phyloP scores from a whole-genome alignment of 1,284 basidiomycete species.

The Fomitiporia mediterranea region DNA sequence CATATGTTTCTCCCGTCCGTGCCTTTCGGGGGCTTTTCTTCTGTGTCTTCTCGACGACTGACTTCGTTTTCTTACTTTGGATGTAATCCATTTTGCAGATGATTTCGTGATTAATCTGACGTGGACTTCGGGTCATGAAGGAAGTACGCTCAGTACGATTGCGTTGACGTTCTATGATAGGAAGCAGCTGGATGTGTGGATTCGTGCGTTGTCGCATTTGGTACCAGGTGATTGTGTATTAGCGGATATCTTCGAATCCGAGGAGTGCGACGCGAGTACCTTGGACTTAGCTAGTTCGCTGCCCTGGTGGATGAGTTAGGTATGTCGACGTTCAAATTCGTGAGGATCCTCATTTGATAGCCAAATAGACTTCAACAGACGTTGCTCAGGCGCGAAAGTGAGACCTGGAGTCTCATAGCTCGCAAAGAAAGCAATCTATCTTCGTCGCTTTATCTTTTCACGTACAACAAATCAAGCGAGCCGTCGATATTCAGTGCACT shows the following conservation, averaged over 20 bases:
- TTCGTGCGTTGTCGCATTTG: background rate
- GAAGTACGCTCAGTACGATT: background rate
- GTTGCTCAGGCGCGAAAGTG: constrained; percentile 2
- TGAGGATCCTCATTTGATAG: constrained; percentile 33
- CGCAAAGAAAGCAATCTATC: constrained; percentile 8
- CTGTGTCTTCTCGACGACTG: background rate
- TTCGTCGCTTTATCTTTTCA: constrained; percentile 9
- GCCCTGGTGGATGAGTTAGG: constrained; percentile 11
- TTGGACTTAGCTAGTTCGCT: constrained; percentile 19
- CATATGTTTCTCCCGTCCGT: background rate
- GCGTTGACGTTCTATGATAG: background rate
- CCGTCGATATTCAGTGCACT: background rate
- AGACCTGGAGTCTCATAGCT: constrained; percentile 17
- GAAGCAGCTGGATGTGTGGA: constrained; percentile 11
- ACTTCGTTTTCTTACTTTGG: too few relatives aligned
- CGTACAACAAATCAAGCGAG: constrained; percentile 10
- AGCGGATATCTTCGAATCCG: background rate
- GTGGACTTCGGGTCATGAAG: background rate
- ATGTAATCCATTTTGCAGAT: background rate
- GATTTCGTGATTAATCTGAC: background rate
- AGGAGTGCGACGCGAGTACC: background rate
- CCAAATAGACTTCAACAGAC: background rate
- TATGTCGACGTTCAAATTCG: background rate
- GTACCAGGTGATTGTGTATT: constrained; percentile 1
- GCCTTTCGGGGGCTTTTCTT: background rate